Evolutionary conservation across 1,284 basidiomycete species (phyloP).

Genomic region (Singerocomus inundabilis): DNA sequence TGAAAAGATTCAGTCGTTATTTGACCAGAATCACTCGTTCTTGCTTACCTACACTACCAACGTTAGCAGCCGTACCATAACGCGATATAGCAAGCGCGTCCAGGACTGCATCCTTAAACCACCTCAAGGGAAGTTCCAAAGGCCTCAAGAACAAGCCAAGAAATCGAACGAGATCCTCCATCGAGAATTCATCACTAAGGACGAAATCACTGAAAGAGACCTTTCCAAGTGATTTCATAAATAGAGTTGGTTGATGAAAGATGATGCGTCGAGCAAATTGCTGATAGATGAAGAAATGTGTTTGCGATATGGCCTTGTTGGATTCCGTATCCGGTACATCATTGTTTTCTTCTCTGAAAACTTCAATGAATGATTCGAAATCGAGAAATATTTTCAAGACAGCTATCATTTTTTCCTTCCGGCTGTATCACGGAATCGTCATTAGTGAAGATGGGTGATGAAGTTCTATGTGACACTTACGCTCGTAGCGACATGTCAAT

Average conservation of each 20-base stretch:
- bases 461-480: constrained; percentile 11
- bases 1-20: not conserved
- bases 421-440: not conserved
- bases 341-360: no score
- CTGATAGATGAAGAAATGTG: not conserved
- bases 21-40: not conserved
- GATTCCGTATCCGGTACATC: not conserved
- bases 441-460: not conserved
- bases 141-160: not conserved
- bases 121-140: constrained; percentile 17
- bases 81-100: constrained; percentile 28
- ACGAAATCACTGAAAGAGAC: constrained; percentile 34
- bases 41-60: constrained; percentile 11
- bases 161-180: constrained; percentile 24
- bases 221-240: constrained; percentile 27
- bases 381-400: constrained; percentile 1
- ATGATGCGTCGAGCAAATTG: constrained; percentile 30
- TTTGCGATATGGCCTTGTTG: not conserved
- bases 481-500: constrained; percentile 23
- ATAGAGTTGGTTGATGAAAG: constrained; percentile 28
- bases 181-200: constrained; percentile 28
- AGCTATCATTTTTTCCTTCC: constrained; percentile 1
- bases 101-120: constrained; percentile 32
- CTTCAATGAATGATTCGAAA: not conserved
- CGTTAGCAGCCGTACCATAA: constrained; percentile 11